Conservation (phyloP, 2,329 filamentous ascomycete genomes). For the Phaeosphaeria sp. region DNA sequence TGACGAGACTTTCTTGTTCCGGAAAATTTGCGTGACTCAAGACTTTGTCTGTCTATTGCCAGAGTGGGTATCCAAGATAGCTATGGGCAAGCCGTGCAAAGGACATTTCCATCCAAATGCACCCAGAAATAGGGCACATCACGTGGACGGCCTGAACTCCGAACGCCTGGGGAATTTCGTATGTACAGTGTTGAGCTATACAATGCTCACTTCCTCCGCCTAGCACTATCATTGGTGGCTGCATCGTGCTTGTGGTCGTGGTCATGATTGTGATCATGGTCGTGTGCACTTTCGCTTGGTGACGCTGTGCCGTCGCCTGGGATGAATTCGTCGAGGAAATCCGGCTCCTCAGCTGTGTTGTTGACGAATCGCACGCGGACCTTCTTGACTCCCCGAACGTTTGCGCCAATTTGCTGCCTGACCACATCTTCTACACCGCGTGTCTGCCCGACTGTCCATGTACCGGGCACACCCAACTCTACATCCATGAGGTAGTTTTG, state of each 20-base stretch:
- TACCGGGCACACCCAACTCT: slow-evolving; percentile 78
- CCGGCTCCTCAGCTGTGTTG: slow-evolving; percentile 62
- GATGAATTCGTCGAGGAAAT: slow-evolving; percentile 74
- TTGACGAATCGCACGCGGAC: slow-evolving; percentile 85
- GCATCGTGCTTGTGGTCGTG: slow-evolving; percentile 31
- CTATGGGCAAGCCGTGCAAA: not conserved
- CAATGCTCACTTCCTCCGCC: slow-evolving; percentile 31
- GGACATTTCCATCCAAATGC: not conserved
- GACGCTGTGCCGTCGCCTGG: slow-evolving; percentile 35
- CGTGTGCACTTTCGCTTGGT: slow-evolving; percentile 15
- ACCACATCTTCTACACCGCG: slow-evolving; percentile 75
- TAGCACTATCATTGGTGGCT: slow-evolving; percentile 22
- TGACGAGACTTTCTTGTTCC: not conserved
- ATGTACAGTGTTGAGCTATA: slow-evolving; percentile 24
- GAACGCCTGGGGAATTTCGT: slow-evolving; percentile 24
- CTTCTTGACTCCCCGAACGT: slow-evolving; percentile 82
- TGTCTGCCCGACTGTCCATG: slow-evolving; percentile 77
- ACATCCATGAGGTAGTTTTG: slow-evolving; percentile 96
- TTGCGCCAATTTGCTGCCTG: slow-evolving; percentile 73
- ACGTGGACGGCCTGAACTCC: slow-evolving; percentile 28
- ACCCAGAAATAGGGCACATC: slow-evolving; percentile 9
- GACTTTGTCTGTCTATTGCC: not conserved
- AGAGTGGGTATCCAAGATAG: not conserved
- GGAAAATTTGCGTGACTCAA: not conserved
- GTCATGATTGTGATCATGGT: slow-evolving; percentile 9